Percentiles rank a stretch among this genome's conserved stretches.
Evolutionary conservation across 2,329 filamentous ascomycete species (phyloP).

Genomic region (Neonectria magnoliae): DNA sequence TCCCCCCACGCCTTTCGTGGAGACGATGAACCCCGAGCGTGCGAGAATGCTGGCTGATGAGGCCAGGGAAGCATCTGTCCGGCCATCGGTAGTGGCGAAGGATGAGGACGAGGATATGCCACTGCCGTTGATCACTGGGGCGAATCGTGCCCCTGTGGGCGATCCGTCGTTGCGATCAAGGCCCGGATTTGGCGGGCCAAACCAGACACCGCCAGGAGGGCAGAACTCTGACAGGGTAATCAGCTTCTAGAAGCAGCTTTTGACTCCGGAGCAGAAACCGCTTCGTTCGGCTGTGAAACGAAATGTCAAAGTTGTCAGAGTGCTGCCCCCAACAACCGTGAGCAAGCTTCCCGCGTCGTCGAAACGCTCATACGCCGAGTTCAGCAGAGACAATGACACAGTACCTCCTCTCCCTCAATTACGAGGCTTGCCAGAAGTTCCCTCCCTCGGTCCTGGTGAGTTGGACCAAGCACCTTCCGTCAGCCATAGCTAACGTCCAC

Average conservation of each 20-base stretch:
- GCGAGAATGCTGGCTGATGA: conserved; percentile 35
- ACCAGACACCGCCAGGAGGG: not conserved
- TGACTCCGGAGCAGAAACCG: not conserved
- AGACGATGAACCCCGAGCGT: conserved; percentile 43
- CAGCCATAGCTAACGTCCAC: not conserved
- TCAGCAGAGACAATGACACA: not conserved
- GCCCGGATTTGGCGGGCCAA: not conserved
- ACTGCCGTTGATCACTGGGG: conserved; percentile 22
- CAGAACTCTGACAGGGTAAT: not conserved
- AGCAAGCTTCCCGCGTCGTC: not conserved
- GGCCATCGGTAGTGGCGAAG: conserved; percentile 14
- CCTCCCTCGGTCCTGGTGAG: conserved; percentile 32
- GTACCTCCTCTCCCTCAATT: not conserved
- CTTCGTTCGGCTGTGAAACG: not conserved
- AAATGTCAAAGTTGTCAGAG: not conserved
- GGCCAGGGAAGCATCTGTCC: conserved; percentile 21
- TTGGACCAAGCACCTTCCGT: not conserved
- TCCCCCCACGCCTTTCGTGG: conserved; percentile 15
- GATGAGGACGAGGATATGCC: conserved; percentile 17
- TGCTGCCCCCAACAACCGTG: not conserved
- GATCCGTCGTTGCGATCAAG: conserved; percentile 26
- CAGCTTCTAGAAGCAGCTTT: not conserved
- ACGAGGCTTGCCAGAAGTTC: not conserved
- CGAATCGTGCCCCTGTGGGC: conserved; percentile 32
- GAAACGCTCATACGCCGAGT: conserved; percentile 9